phyloP scores from a whole-genome alignment of 805 yeast genomes.

The Clavispora asparagi region DNA sequence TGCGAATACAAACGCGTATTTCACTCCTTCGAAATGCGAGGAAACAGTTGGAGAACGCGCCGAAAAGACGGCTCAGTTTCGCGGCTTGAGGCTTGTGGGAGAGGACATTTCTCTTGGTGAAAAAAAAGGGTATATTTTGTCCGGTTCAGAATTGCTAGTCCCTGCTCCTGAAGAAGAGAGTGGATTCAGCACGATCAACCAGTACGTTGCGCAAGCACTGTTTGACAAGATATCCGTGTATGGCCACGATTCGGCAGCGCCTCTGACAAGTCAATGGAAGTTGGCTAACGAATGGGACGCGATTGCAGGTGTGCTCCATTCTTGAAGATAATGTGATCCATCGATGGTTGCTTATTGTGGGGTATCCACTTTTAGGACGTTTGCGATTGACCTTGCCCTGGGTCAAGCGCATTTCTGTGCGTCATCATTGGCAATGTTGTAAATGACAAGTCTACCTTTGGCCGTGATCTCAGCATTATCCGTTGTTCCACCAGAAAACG shows the following conservation, averaged over 20 bases:
- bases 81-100: conserved; percentile 14
- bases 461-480: conserved; percentile 5
- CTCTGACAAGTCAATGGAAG: conserved; percentile 11
- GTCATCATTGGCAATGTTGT: neutral
- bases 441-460: neutral
- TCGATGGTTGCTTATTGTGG: no score
- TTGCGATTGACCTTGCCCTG: no score
- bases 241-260: conserved; percentile 14
- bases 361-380: no score
- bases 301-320: conserved; percentile 9
- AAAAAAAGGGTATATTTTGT: conserved; percentile 7
- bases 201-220: conserved; percentile 8
- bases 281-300: conserved; percentile 12
- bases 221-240: conserved; percentile 8
- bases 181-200: conserved; percentile 4
- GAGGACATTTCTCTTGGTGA: conserved; percentile 3
- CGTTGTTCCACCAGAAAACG: conserved; percentile 9
- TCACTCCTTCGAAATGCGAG: conserved; percentile 7
- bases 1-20: conserved; percentile 8
- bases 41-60: conserved; percentile 1
- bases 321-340: neutral
- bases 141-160: conserved; percentile 6
- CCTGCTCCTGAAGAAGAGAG: neutral
- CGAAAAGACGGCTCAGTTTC: conserved; percentile 8
- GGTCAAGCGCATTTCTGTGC: neutral